A percentile compares a stretch with the other conserved stretches of the same genome.
Evolutionary conservation across 257 asterid species (phyloP).

Genomic region (Linderniella brevidens): DNA sequence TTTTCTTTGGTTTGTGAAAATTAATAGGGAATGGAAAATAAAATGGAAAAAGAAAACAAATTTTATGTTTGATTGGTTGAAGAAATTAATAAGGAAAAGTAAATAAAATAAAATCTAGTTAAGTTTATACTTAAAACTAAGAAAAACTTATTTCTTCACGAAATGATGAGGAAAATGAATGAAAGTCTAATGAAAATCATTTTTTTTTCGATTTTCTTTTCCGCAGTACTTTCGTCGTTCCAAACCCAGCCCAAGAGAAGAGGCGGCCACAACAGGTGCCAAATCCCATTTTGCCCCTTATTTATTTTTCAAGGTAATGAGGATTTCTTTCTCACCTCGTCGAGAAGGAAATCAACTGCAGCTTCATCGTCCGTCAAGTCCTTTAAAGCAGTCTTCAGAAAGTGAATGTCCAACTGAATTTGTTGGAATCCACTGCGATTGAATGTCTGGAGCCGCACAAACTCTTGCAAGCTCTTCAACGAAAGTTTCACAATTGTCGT

Average conservation of each 20-base stretch:
- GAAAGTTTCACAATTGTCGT: conserved; percentile 66
- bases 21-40: too few relatives aligned
- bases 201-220: too few relatives aligned
- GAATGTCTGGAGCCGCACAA: conserved; percentile 76
- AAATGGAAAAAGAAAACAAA: too few relatives aligned
- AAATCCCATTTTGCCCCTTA: not conserved
- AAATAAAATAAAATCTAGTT: too few relatives aligned
- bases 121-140: too few relatives aligned
- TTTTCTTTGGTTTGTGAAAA: too few relatives aligned
- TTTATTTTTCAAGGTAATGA: not conserved
- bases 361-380: conserved; percentile 83
- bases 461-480: conserved; percentile 85
- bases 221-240: not conserved
- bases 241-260: not conserved
- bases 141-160: too few relatives aligned
- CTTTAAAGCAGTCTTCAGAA: conserved; percentile 51
- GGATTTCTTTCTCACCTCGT: conserved; percentile 45
- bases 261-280: not conserved
- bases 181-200: too few relatives aligned
- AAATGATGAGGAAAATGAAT: too few relatives aligned
- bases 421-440: conserved; percentile 97
- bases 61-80: too few relatives aligned
- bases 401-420: conserved; percentile 85
- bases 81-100: too few relatives aligned
- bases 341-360: conserved; percentile 84